Evolutionary conservation across 2,329 filamentous ascomycete genomes (phyloP).

Genomic region (Erysiphe pulchra): DNA sequence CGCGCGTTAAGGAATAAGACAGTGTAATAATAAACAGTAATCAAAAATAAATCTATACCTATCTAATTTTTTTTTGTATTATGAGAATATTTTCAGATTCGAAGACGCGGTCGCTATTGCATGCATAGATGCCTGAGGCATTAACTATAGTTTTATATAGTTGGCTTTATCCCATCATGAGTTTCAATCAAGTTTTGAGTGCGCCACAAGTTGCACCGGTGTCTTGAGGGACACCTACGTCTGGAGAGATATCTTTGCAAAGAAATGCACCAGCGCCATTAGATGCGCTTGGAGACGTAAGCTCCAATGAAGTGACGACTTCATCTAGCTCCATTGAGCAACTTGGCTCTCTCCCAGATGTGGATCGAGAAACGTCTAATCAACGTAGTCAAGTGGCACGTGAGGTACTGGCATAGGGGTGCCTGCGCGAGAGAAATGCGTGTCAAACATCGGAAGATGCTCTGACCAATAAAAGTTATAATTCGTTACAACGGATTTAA

Average conservation of each 20-base stretch:
- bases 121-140: too few relatives aligned
- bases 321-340: not conserved
- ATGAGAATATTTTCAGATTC: too few relatives aligned
- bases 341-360: too few relatives aligned
- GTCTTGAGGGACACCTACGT: not conserved
- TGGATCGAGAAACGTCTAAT: too few relatives aligned
- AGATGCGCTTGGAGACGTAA: not conserved
- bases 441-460: not conserved
- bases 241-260: too few relatives aligned
- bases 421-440: not conserved
- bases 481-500: not conserved
- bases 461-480: not conserved
- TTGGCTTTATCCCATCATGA: too few relatives aligned
- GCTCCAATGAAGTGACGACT: not conserved
- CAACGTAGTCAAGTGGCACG: not conserved
- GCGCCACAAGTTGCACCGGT: not conserved
- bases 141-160: too few relatives aligned
- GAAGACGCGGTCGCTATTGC: too few relatives aligned
- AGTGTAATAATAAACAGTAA: too few relatives aligned
- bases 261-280: not conserved
- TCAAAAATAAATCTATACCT: too few relatives aligned
- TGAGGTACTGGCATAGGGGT: not conserved
- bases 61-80: too few relatives aligned
- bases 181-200: not conserved
- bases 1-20: too few relatives aligned